phyloP scores from a whole-genome alignment of 306 rosid genomes.

The Begonia peltatifolia region DNA sequence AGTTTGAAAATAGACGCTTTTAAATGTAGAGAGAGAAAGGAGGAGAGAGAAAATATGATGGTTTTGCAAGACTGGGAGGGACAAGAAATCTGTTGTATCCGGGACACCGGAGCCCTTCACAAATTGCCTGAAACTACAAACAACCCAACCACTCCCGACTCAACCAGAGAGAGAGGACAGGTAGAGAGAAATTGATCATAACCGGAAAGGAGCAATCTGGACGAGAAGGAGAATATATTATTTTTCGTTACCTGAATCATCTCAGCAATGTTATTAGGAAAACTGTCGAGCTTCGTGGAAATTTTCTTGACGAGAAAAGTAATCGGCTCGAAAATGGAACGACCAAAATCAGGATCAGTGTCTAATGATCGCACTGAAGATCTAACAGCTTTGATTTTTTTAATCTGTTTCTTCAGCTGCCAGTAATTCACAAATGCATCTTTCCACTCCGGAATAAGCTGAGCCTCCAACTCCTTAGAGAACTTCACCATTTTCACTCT shows the following conservation, averaged over 20 bases:
- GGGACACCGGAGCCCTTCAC: too few species aligned
- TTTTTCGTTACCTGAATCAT: neutral
- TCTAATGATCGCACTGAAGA: conserved; percentile 15
- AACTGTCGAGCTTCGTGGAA: conserved; percentile 7
- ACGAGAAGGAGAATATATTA: neutral
- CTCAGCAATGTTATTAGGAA: neutral
- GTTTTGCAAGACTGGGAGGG: too few species aligned
- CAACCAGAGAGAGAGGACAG: too few species aligned
- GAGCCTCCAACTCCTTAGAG: conserved; percentile 88
- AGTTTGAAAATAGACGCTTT: too few species aligned
- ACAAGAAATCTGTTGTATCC: too few species aligned
- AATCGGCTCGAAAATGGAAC: conserved; percentile 42
- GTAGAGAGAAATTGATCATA: too few species aligned
- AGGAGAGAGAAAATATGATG: too few species aligned
- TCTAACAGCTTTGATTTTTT: conserved; percentile 40
- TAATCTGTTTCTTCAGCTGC: conserved; percentile 55
- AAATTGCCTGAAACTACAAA: too few species aligned
- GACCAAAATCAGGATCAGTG: conserved; percentile 11
- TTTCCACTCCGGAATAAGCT: conserved; percentile 78
- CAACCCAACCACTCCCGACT: too few species aligned
- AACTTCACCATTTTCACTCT: conserved; percentile 62
- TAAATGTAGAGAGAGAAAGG: too few species aligned
- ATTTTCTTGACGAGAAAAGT: conserved; percentile 11
- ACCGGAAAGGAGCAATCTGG: neutral
- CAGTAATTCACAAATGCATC: conserved; percentile 62